Conservation (phyloP, 75 land plant species). For the Sequoiadendron giganteum region DNA sequence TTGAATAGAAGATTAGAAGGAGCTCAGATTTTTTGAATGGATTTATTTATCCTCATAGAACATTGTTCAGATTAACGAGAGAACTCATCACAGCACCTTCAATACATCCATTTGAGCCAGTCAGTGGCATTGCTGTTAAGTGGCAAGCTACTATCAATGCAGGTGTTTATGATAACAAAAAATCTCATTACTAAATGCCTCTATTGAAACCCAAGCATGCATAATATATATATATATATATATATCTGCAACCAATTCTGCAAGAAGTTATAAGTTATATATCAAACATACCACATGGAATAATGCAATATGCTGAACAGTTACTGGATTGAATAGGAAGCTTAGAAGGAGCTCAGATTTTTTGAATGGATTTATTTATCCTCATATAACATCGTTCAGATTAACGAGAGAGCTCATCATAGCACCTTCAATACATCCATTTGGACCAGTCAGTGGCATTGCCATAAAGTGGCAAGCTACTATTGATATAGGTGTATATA, state of each 20-base stretch:
- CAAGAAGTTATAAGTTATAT: no score
- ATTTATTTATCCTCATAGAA: not conserved
- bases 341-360: not conserved
- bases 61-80: constrained; percentile 2
- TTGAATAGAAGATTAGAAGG: not conserved
- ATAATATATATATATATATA: no score
- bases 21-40: not conserved
- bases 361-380: not conserved
- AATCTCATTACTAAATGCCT: no score
- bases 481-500: no score
- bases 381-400: not conserved
- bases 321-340: no score
- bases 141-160: not conserved
- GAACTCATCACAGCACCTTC: constrained; percentile 2
- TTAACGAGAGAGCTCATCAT: constrained; percentile 4
- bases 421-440: not conserved
- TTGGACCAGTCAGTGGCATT: no score
- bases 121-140: not conserved
- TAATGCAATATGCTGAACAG: no score
- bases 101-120: not conserved
- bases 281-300: no score
- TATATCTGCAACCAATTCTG: no score
- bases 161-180: no score
- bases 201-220: no score
- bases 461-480: not conserved